These are phyloP conservation scores for Heliocybe sulcata DNA, from an alignment of 1,284 basidiomycete species.

Conservation along the genomic window DNA sequence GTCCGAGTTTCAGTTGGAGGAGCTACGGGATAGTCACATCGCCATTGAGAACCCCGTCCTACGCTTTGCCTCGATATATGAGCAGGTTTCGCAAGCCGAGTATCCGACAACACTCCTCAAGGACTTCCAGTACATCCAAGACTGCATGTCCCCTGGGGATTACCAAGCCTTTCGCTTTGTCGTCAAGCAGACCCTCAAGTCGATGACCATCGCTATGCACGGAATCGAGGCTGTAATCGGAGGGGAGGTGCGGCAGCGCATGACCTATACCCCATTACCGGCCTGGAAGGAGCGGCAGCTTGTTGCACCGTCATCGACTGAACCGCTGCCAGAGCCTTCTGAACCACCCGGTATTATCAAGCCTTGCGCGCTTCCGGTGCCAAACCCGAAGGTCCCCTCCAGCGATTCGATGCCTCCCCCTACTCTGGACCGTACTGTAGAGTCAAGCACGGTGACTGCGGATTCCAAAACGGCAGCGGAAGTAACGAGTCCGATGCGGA, in stretches of 20 bases:
- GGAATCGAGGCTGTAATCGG: not conserved
- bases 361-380: too few species aligned
- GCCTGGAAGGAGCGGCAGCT: not conserved
- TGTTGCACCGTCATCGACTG: not conserved
- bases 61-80: slow-evolving; percentile 17
- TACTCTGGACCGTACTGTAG: too few species aligned
- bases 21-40: not conserved
- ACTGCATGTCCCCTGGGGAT: not conserved
- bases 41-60: not conserved
- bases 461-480: too few species aligned
- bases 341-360: too few species aligned
- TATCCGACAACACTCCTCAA: slow-evolving; percentile 22
- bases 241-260: not conserved
- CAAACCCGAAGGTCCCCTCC: too few species aligned
- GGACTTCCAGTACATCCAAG: not conserved
- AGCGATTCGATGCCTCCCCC: too few species aligned
- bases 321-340: not conserved
- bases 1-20: slow-evolving; percentile 25
- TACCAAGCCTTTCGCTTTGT: not conserved
- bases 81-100: slow-evolving; percentile 26
- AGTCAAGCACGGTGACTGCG: too few species aligned
- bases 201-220: not conserved
- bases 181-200: not conserved
- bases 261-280: not conserved
- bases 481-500: too few species aligned